Evolutionary conservation across 192 early-diverging fungal species (phyloP).

Genomic region (Coemansia sp.): DNA sequence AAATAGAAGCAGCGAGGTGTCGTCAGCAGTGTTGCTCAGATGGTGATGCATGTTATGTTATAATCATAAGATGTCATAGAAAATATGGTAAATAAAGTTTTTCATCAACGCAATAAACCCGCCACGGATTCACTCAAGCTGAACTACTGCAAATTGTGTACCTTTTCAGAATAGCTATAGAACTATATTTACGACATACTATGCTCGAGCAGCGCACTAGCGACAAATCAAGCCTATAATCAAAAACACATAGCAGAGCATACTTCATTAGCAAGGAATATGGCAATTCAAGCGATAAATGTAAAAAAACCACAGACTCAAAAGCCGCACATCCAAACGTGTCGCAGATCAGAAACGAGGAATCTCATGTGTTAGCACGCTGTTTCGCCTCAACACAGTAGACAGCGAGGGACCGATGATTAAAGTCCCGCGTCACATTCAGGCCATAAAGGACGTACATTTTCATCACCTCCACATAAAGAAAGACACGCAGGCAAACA

Average conservation of each 20-base stretch:
- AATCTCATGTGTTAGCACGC: slow-evolving; percentile 53
- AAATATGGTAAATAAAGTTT: slow-evolving; percentile 21
- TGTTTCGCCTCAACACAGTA: slow-evolving; percentile 48
- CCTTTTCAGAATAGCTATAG: neutral
- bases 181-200: too few relatives aligned
- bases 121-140: neutral
- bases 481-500: neutral
- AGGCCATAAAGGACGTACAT: slow-evolving; percentile 35
- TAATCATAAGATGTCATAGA: slow-evolving; percentile 33
- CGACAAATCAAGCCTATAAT: too few relatives aligned
- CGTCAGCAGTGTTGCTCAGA: slow-evolving; percentile 29
- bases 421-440: slow-evolving; percentile 56
- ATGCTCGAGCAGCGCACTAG: too few relatives aligned
- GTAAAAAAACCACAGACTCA: too few relatives aligned
- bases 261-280: neutral
- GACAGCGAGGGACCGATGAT: slow-evolving; percentile 57
- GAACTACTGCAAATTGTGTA: neutral
- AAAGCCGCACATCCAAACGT: neutral
- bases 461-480: slow-evolving; percentile 49
- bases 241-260: neutral
- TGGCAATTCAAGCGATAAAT: too few relatives aligned
- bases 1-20: neutral
- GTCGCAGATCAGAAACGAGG: slow-evolving; percentile 55
- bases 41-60: slow-evolving; percentile 55
- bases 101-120: slow-evolving; percentile 44